Evolutionary conservation across 345 rosid species (phyloP), one percentile per base, ranked within the genome.

Genomic region (Odontarrhena argentea): DNA sequence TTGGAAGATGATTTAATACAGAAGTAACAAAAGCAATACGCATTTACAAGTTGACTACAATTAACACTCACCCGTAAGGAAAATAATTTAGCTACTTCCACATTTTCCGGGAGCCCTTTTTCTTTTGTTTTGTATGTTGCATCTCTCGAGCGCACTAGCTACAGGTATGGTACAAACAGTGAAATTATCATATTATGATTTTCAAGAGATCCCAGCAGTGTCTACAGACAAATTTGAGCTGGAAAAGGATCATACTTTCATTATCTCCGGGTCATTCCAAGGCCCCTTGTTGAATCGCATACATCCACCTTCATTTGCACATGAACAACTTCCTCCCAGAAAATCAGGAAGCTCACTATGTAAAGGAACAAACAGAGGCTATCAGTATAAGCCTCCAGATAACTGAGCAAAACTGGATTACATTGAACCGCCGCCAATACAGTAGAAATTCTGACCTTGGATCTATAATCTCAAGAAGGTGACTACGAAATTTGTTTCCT

Each of bases 271-370:
- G 70, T 90, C 86, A 63, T 82, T 94, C 99, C 97, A 94, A 8
- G 96, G 97, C 46, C 99, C 99, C 71, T 85, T 94, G 65, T 85
- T 83, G 32, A 90, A 87, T 74, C 80, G 77, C 68, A 90, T 80
- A 60, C 99, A 94, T 46, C 96, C 95, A 13, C 97, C 97, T 62
- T 83, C 88, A 74, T 81, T 74, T 37, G 78, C 78, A 78, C 99
- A 94, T 0, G 81, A 74, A 77, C 97, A 90, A 45, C 75, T 83
- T 79, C 99, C 99, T 35, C 99, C 99, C 37, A 93, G 95, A 87
- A 90, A 90, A 45, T 84, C 85, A 40, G 99, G 99, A 79, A 94
- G 80, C 87, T 94, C 96, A 73, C 97, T 93, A 91, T 54, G 58
- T 63, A 30, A 22, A 8, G 5, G 49, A 32, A 65, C 46, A 1